Base-by-base conservation (phyloP, 352 stramenopile species). In the Pythium aphanidermatum region DNA sequence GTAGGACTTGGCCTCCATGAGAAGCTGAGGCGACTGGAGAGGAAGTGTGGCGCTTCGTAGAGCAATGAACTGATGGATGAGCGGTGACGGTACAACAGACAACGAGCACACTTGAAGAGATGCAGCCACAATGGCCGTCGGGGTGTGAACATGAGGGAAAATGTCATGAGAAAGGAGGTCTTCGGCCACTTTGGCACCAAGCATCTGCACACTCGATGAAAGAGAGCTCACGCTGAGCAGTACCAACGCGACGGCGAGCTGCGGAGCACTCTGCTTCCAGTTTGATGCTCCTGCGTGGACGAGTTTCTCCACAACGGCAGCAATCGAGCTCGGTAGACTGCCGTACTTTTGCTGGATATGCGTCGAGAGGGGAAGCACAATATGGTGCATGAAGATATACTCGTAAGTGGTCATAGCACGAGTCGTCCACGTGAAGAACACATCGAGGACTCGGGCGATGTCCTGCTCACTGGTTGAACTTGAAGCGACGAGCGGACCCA, bases 371-470 rank as follows among this genome's bases (percentile, higher is more conserved):
- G 38, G 48, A 5, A 36, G 23, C 1, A 32, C 21, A 39, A 56
- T 23, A 25, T 56, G 38, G 26, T 43, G 38, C 23, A 56, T 12
- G 16, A 49, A 48, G 28, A 56, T 26, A 14, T 39, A 43, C 21
- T 56, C 48, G 48, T 56, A 56, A 8, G 30, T 24, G 21, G 12
- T 17, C 48, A 56, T 56, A 1, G 34, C 48, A 2, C 30, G 30
- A 13, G 5, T 30, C 13, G 49, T 27, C 39, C 21, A 43, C 1
- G 31, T 24, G 8, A 56, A 19, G 11, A 49, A 44, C 17, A 44
- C 31, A 11, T 43, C 39, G 13, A 56, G 6, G 0, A 42, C 39
- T n/a, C n/a, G 21, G 27, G 31, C 12, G 32, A 4, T 4, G 25
- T 24, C 4, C 17, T 16, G 1, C n/a, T n/a, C n/a, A n/a, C n/a